Evolutionary conservation across 768 basidiomycete genomes (phyloP).

Genomic region (Boletus coccyginus): DNA sequence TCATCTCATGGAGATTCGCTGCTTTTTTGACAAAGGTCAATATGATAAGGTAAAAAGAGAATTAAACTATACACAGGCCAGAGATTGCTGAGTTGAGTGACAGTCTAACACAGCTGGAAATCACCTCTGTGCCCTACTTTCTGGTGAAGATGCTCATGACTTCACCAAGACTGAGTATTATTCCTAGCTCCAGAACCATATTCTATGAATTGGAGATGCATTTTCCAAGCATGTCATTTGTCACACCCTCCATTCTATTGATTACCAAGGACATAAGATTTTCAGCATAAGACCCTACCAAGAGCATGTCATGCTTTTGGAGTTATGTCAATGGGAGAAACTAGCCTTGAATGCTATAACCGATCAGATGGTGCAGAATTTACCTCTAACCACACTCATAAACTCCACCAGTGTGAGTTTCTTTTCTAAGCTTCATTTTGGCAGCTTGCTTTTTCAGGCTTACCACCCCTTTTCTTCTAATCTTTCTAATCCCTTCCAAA

Average conservation of each 20-base stretch:
- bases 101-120: background rate
- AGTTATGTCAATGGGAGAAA: conserved; percentile 6
- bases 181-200: background rate
- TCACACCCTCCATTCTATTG: background rate
- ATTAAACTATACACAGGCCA: background rate
- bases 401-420: too few relatives aligned
- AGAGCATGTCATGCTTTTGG: background rate
- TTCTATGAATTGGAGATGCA: background rate
- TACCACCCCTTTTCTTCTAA: too few relatives aligned
- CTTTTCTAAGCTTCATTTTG: too few relatives aligned
- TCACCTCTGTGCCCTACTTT: background rate
- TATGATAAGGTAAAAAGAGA: background rate
- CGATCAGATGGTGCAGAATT: conserved; percentile 16
- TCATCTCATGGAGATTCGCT: background rate
- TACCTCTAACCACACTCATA: background rate
- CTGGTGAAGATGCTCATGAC: background rate
- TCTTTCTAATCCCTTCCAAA: too few relatives aligned
- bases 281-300: background rate
- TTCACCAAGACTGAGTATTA: background rate
- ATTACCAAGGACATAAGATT: background rate
- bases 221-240: conserved; percentile 2
- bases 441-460: too few relatives aligned
- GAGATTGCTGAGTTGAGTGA: background rate
- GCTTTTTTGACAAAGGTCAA: rapidly evolving
- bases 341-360: background rate